A percentile compares a stretch with the other conserved stretches of the same genome.
Conservation (phyloP, 148 eudicot species). For the Polygonum aviculare region DNA sequence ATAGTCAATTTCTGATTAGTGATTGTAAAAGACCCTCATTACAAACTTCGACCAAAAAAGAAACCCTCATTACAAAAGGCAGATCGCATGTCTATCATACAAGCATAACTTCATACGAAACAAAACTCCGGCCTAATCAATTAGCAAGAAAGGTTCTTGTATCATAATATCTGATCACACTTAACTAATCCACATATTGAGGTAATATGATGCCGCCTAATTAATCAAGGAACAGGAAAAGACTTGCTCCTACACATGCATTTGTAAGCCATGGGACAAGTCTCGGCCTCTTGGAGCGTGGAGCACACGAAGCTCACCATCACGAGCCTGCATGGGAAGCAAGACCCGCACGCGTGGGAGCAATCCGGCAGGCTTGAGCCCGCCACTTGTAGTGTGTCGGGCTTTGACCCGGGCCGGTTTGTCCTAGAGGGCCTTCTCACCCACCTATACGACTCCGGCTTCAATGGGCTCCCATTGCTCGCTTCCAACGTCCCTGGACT, state of each 20-base stretch:
- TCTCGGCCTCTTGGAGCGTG: constrained; percentile 48
- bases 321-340: constrained; percentile 63
- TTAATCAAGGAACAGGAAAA: constrained; percentile 53
- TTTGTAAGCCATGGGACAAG: constrained; percentile 72
- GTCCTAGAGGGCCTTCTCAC: not conserved
- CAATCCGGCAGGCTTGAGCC: constrained; percentile 70
- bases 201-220: not conserved
- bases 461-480: not conserved
- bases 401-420: not conserved
- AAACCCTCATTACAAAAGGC: not conserved
- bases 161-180: not conserved
- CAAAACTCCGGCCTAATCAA: not conserved
- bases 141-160: not conserved
- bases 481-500: not conserved
- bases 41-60: not conserved
- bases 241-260: constrained; percentile 74
- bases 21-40: not conserved
- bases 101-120: not conserved
- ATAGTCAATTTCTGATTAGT: not conserved
- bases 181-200: not conserved
- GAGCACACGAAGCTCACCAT: constrained; percentile 69
- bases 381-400: constrained; percentile 41
- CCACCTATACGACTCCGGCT: not conserved
- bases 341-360: constrained; percentile 62
- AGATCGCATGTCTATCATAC: not conserved